Evolutionary conservation across 371 early-diverging fungal species (phyloP), one percentile per base, ranked within the genome.

Genomic region (Haplosporangium sp.): DNA sequence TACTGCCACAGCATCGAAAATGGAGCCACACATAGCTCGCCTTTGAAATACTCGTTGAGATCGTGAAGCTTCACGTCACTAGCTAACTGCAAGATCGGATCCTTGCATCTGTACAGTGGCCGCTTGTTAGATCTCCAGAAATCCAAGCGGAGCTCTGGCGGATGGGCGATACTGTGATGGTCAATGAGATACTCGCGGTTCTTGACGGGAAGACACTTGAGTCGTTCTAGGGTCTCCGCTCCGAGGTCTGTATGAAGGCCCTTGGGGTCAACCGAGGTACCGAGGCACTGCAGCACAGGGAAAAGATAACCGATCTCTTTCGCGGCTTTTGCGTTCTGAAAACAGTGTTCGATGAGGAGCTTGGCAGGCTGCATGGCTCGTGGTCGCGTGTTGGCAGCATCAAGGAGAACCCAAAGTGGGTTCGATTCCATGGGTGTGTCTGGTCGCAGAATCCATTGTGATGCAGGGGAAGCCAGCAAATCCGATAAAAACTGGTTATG

Each of bases 61-160:
- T 14, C 36, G 0, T 21, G 9, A 13, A 1, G 11, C n/a, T 29
- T 37, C 18, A n/a, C 9, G 1, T 3, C n/a, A 7, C 11, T 36
- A 14, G 53, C 37, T 1, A 73, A 21, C 21, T 67, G 73, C 36
- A 73, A 10, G 42, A 63, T 63, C 1, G 62, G 59, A 13, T 66
- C 42, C 14, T 58, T 53, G 4, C 36, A 40, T 38, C 36, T 40
- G 43, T 21, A 37, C n/a, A 59, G 13, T 2, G 59, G 13, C 3
- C 21, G 14, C 3, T 38, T 9, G 8, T 29, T 23, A 0, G 64
- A n/a, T 10, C 38, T 57, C 67, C 62, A 59, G 40, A 73, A 59
- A 16, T 18, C 9, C 0, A 54, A 36, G 14, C 36, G 64, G 36
- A 47, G 23, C 14, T 20, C n/a, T 14, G 63, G 59, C 8, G 63